These are phyloP conservation scores for Acanthochlamys bracteata DNA, from an alignment of 106 monocot species.

Conservation along the genomic window DNA sequence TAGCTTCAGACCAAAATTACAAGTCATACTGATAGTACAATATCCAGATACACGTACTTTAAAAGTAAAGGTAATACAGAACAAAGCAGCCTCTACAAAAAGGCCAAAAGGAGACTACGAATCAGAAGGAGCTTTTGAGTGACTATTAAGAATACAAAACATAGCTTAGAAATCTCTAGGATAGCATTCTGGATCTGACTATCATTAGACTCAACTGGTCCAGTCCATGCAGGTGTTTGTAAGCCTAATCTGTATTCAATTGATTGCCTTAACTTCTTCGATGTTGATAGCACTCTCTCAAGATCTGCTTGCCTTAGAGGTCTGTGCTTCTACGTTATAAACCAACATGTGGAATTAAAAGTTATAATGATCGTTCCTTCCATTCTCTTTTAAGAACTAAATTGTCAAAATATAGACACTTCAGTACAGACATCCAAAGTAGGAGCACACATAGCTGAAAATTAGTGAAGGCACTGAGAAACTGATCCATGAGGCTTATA, in stretches of 20 bases:
- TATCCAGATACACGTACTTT: background rate
- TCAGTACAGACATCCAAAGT: too few species aligned
- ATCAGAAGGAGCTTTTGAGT: slow-evolving; percentile 17
- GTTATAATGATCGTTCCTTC: too few species aligned
- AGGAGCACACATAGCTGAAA: too few species aligned
- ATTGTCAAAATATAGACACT: too few species aligned
- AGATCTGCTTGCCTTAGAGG: slow-evolving; percentile 28
- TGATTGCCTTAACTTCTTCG: slow-evolving; percentile 25
- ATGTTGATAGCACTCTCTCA: slow-evolving; percentile 30
- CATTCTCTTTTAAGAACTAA: too few species aligned
- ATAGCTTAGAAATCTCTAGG: slow-evolving; percentile 41
- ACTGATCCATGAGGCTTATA: too few species aligned
- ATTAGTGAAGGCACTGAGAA: too few species aligned
- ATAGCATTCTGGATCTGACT: slow-evolving; percentile 42
- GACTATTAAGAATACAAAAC: slow-evolving; percentile 25
- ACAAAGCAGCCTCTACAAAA: background rate
- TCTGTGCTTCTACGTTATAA: slow-evolving; percentile 33
- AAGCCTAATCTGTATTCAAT: slow-evolving; percentile 12
- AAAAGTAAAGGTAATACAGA: background rate
- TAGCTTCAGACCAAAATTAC: slow-evolving; percentile 9
- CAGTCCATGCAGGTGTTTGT: slow-evolving; percentile 20
- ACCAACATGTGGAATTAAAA: background rate
- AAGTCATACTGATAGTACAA: slow-evolving; percentile 7
- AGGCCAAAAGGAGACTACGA: slow-evolving; percentile 5
- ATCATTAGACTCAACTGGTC: slow-evolving; percentile 15